Percentiles rank a stretch among this genome's conserved stretches.
These are phyloP conservation scores for Fraxinus pennsylvanica DNA, from an alignment of 257 asterid genomes.

Conservation along the genomic window DNA sequence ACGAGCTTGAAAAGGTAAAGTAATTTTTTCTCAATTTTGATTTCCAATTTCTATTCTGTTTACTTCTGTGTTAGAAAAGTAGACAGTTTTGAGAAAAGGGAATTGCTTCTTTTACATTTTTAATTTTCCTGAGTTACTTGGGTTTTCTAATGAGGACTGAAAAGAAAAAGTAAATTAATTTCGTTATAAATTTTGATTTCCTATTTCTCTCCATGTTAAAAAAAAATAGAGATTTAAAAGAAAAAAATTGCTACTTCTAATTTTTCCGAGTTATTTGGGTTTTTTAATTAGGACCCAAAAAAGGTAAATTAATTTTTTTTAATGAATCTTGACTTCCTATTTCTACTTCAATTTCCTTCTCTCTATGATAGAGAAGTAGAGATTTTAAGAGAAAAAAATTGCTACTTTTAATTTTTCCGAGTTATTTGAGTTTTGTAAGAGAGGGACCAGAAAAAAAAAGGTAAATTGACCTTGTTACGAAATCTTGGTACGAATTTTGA, in stretches of 20 bases:
- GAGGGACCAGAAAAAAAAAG: neutral
- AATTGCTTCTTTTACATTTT: neutral
- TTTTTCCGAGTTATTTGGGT: neutral
- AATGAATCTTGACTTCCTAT: neutral
- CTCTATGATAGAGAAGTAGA: neutral
- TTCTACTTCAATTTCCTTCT: neutral
- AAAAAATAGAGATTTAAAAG: neutral
- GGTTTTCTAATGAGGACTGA: neutral
- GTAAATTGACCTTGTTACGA: neutral
- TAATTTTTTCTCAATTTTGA: neutral
- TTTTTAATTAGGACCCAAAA: neutral
- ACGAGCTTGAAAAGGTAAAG: constrained; percentile 21
- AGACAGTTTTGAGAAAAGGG: neutral
- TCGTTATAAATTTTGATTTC: neutral
- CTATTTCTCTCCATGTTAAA: neutral
- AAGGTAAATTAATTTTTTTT: neutral
- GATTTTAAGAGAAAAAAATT: neutral
- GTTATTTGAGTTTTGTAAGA: neutral
- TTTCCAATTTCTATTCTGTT: neutral
- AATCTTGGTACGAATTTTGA: neutral
- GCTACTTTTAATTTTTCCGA: neutral
- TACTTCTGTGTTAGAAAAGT: neutral
- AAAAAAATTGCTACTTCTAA: neutral
- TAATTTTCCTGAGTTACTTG: neutral
- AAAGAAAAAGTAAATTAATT: neutral